Evolutionary conservation across 805 yeast genomes (phyloP), one percentile per base, ranked within the genome.

Genomic region (Maudiozyma pseudohumilis): DNA sequence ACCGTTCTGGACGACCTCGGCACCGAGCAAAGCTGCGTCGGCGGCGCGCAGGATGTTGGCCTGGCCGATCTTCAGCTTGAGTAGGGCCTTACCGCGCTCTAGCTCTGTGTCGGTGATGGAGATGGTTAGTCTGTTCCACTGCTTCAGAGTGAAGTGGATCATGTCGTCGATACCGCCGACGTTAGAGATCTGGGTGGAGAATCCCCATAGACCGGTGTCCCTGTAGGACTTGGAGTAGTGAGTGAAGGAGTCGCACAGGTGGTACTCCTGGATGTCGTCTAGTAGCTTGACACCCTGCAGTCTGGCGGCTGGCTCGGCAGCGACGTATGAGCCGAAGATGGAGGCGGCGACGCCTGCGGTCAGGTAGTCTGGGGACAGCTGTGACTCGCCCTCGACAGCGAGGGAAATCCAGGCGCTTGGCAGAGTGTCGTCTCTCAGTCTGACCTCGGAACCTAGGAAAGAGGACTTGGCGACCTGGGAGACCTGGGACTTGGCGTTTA

Each of bases 161-260:
- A 80, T 72, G 59, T 83, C 94, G 63, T 83, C 94, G 49, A 83
- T 65, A 52, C 66, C 65, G 29, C 47, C 61, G 47, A 78, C 59
- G 63, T 80, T 74, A 41, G 78, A 65, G 47, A 79, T 70, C 56
- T 72, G 76, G 44, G 84, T 69, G 61, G 72, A 67, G 67, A 79
- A 77, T 59, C 94, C 94, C 85, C 88, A 83, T 61, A 83, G 72
- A 59, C 92, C 92, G 41, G 80, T 68, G 63, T 81, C 85, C 47
- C 81, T 71, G 72, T 76, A 81, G 33, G 84, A 76, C 36, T 63
- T 63, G 45, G 84, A 74, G 72, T 80, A 83, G 65, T 82, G 89
- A 47, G 71, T 62, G 68, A 69, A 80, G 46, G 73, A 65, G 59
- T 80, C 87, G 53, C 79, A 79, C 57, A 83, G 66, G 60, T 79